These are phyloP conservation scores for Trametes cingulata DNA, from an alignment of 768 basidiomycete genomes.

Conservation along the genomic window DNA sequence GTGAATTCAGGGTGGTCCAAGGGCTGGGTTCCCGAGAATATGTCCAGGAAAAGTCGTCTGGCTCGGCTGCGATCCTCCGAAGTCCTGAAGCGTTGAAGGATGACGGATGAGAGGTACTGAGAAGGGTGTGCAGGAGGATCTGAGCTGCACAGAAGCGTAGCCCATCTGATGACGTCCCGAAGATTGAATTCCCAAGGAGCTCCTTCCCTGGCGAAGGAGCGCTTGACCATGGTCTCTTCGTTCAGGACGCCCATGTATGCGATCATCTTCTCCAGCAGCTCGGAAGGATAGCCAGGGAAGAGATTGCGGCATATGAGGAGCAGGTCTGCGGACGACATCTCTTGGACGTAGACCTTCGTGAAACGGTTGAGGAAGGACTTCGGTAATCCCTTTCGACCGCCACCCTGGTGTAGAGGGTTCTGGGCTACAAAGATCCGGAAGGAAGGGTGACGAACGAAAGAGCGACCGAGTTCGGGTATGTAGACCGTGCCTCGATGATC, in stretches of 20 bases:
- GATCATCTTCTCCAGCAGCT: conserved; percentile 73
- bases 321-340: conserved; percentile 77
- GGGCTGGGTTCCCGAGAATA: conserved; percentile 41
- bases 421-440: conserved; percentile 98
- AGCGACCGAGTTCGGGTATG: conserved; percentile 90
- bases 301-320: conserved; percentile 74
- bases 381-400: conserved; percentile 95
- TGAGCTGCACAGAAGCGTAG: conserved; percentile 48
- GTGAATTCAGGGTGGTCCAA: conserved; percentile 28
- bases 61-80: conserved; percentile 61
- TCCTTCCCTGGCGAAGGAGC: conserved; percentile 74
- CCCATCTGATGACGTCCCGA: conserved; percentile 92
- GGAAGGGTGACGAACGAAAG: conserved; percentile 85
- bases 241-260: conserved; percentile 74
- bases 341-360: conserved; percentile 94
- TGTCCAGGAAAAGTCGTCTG: conserved; percentile 50
- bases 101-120: conserved; percentile 68
- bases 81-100: conserved; percentile 85
- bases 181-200: conserved; percentile 98
- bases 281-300: conserved; percentile 59
- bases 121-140: conserved; percentile 48
- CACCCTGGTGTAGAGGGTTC: conserved; percentile 94
- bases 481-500: conserved; percentile 96
- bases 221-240: conserved; percentile 61
- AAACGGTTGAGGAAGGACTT: conserved; percentile 98